A percentile compares a stretch with the other conserved stretches of the same genome.
Conservation (phyloP, 306 rosid species). For the Lathyrus tuberosus region DNA sequence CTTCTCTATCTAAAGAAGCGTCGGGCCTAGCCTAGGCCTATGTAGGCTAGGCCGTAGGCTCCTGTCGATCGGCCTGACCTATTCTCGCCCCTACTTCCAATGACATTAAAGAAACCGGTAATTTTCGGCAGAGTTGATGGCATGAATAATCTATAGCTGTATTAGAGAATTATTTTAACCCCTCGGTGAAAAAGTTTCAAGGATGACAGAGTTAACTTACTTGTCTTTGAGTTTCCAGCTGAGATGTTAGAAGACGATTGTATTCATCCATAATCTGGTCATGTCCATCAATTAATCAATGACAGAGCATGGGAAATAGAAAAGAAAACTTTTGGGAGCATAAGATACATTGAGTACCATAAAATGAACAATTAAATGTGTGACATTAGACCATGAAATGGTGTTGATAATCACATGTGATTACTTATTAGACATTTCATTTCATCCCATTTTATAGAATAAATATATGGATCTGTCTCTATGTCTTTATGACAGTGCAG, state of each 20-base stretch:
- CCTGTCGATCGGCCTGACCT: too few species aligned
- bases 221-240: constrained; percentile 89
- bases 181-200: constrained; percentile 22
- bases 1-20: too few species aligned
- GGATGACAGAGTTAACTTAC: constrained; percentile 49
- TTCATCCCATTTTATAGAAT: constrained; percentile 23
- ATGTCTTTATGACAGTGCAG: constrained; percentile 11
- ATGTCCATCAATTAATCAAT: constrained; percentile 43
- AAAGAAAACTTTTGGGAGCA: background rate
- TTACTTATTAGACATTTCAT: constrained; percentile 4
- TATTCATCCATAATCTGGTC: constrained; percentile 90
- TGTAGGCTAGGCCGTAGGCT: too few species aligned
- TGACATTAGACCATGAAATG: constrained; percentile 14
- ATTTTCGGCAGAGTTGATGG: constrained; percentile 17
- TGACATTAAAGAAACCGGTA: constrained; percentile 21
- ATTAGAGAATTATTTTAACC: constrained; percentile 27
- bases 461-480: background rate
- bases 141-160: constrained; percentile 29
- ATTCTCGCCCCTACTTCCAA: background rate
- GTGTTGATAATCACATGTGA: background rate
- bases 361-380: constrained; percentile 4
- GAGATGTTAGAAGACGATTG: constrained; percentile 86
- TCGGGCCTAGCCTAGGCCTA: too few species aligned
- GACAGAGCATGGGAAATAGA: constrained; percentile 28
- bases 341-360: constrained; percentile 24